These are phyloP conservation scores for Alternaria longipes DNA, from an alignment of 2,329 filamentous ascomycete species.

Conservation along the genomic window DNA sequence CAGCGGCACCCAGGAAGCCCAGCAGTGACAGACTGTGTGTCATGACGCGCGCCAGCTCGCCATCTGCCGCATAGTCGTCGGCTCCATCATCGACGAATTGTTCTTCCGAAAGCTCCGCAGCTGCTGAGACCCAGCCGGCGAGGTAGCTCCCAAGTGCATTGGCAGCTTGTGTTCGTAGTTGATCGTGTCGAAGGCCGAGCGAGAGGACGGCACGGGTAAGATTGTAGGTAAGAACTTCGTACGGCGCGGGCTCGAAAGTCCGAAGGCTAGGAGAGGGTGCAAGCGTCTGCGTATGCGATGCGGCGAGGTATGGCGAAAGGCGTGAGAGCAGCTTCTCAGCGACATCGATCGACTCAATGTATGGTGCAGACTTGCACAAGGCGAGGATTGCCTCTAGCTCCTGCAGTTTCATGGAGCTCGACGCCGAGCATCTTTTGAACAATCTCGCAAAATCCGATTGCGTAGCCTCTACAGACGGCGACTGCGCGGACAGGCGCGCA, in stretches of 20 bases:
- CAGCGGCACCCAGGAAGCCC: slow-evolving; percentile 86
- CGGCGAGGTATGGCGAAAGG: slow-evolving; percentile 83
- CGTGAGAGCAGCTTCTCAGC: slow-evolving; percentile 82
- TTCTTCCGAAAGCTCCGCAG: slow-evolving; percentile 64
- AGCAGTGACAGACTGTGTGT: slow-evolving; percentile 85
- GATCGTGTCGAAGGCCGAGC: slow-evolving; percentile 76
- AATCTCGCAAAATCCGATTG: slow-evolving; percentile 53
- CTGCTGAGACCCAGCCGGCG: slow-evolving; percentile 71
- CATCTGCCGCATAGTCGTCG: slow-evolving; percentile 57
- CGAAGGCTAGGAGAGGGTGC: slow-evolving; percentile 82
- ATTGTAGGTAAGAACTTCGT: slow-evolving; percentile 81
- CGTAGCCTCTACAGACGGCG: slow-evolving; percentile 35
- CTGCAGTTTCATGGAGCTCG: slow-evolving; percentile 69
- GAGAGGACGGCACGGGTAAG: slow-evolving; percentile 83
- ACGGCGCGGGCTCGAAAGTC: slow-evolving; percentile 84
- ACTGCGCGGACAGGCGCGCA: slow-evolving; percentile 57
- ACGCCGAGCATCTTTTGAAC: slow-evolving; percentile 51
- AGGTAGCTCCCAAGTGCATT: slow-evolving; percentile 77
- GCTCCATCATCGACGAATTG: slow-evolving; percentile 66
- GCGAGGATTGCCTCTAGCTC: slow-evolving; percentile 93
- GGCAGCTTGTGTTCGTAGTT: slow-evolving; percentile 72
- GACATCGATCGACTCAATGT: slow-evolving; percentile 73
- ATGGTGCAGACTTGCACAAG: slow-evolving; percentile 87
- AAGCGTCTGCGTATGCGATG: slow-evolving; percentile 82
- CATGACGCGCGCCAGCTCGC: slow-evolving; percentile 70